phyloP scores from a whole-genome alignment of 805 yeast species.

The Metschnikowia koreensis region DNA sequence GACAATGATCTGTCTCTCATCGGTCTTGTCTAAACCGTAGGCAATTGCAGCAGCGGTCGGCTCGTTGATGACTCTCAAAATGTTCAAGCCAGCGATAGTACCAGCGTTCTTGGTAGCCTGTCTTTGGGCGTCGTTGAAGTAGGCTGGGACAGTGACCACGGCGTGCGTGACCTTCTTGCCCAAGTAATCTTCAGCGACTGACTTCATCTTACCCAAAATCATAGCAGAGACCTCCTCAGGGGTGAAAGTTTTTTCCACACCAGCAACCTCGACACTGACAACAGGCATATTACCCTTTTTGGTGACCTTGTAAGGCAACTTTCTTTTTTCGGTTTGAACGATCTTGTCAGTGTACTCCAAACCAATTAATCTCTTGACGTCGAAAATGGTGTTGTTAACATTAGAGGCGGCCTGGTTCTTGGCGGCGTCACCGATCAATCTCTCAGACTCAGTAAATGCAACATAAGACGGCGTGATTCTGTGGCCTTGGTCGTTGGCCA shows the following conservation, averaged over 20 bases:
- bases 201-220: constrained; percentile 84
- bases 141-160: constrained; percentile 23
- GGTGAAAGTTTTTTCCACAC: constrained; percentile 81
- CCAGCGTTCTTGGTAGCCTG: constrained; percentile 25
- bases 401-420: constrained; percentile 96
- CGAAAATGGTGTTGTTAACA: constrained; percentile 87
- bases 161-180: constrained; percentile 24
- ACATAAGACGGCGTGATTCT: constrained; percentile 97
- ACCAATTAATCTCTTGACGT: constrained; percentile 92
- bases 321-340: constrained; percentile 67
- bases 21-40: constrained; percentile 28
- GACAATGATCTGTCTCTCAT: constrained; percentile 22
- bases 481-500: constrained; percentile 98
- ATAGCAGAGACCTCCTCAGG: constrained; percentile 95
- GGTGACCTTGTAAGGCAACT: constrained; percentile 79
- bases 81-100: constrained; percentile 22
- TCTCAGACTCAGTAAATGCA: constrained; percentile 89
- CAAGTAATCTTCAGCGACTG: constrained; percentile 23
- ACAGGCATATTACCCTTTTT: constrained; percentile 75
- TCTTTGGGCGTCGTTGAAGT: constrained; percentile 24
- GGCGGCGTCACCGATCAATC: constrained; percentile 95
- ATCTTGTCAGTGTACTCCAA: constrained; percentile 48
- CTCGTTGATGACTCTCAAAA: constrained; percentile 23
- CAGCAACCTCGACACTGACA: constrained; percentile 78
- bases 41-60: constrained; percentile 28